These are phyloP conservation scores for Didymella glomerata DNA, from an alignment of 2,329 filamentous ascomycete species.

Conservation along the genomic window DNA sequence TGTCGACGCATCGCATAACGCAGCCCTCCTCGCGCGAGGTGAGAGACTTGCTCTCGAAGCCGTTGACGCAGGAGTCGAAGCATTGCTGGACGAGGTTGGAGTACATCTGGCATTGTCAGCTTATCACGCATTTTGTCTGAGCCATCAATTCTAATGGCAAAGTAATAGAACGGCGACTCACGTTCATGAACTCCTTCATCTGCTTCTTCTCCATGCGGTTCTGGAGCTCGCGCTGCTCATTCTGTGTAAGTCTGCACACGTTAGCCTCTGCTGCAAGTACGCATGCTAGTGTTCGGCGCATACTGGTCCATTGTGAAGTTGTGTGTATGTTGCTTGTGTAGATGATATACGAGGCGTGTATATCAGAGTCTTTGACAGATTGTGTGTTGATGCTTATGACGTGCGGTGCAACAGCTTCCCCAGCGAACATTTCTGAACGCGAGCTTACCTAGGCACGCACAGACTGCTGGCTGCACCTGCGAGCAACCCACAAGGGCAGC, in stretches of 20 bases:
- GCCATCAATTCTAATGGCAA: slow-evolving; percentile 4
- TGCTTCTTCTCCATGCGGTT: slow-evolving; percentile 96
- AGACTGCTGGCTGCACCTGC: slow-evolving; percentile 9
- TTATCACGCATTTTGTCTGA: not conserved
- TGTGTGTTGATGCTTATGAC: slow-evolving; percentile 23
- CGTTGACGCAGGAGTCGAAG: slow-evolving; percentile 96
- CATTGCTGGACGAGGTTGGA: slow-evolving; percentile 83
- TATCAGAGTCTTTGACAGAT: not conserved
- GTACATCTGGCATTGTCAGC: slow-evolving; percentile 64
- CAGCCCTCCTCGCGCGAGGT: slow-evolving; percentile 88
- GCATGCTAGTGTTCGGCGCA: slow-evolving; percentile 14
- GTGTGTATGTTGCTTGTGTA: not conserved
- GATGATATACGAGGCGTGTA: not conserved
- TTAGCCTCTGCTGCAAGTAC: slow-evolving; percentile 23
- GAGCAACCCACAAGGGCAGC: slow-evolving; percentile 6
- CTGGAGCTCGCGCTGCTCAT: slow-evolving; percentile 93
- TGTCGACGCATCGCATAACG: slow-evolving; percentile 93
- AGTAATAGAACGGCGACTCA: slow-evolving; percentile 59
- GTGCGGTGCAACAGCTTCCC: slow-evolving; percentile 11
- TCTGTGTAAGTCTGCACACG: slow-evolving; percentile 68
- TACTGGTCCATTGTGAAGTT: slow-evolving; percentile 50
- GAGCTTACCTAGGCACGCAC: not conserved
- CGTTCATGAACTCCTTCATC: slow-evolving; percentile 98
- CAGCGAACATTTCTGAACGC: slow-evolving; percentile 10
- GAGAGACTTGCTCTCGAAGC: slow-evolving; percentile 97